phyloP scores from a whole-genome alignment of 2,329 filamentous ascomycete genomes.

The Chrysoporthe deuterocubensis region DNA sequence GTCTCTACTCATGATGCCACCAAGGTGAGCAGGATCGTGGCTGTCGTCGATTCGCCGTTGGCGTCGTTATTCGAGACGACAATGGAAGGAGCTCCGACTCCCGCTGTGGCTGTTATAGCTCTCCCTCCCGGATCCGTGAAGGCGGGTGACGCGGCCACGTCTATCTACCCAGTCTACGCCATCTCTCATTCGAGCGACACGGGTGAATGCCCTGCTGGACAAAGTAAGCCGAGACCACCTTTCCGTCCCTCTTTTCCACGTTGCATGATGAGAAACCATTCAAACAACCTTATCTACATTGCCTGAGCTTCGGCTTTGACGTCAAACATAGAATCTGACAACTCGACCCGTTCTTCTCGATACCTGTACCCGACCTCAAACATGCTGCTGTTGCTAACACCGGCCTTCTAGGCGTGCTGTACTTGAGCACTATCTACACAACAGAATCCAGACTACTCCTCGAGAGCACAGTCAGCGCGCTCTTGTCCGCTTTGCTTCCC shows the following conservation, averaged over 20 bases:
- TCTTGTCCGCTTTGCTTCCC: constrained; percentile 41
- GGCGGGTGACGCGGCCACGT: constrained; percentile 37
- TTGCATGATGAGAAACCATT: constrained; percentile 76
- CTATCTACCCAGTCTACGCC: constrained; percentile 57
- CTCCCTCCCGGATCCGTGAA: constrained; percentile 60
- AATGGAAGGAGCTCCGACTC: constrained; percentile 75
- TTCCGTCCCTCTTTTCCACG: constrained; percentile 37
- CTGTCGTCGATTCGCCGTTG: constrained; percentile 70
- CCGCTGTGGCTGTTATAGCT: constrained; percentile 73
- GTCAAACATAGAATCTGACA: constrained; percentile 82
- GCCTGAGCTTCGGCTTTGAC: constrained; percentile 89
- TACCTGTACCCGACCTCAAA: constrained; percentile 27
- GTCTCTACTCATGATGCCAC: constrained; percentile 29
- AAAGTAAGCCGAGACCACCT: constrained; percentile 72
- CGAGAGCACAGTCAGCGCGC: constrained; percentile 44
- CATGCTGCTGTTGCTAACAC: constrained; percentile 37
- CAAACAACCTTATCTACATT: constrained; percentile 98
- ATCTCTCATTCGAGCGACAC: constrained; percentile 86
- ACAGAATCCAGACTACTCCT: constrained; percentile 43
- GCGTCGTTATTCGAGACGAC: constrained; percentile 68
- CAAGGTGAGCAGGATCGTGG: constrained; percentile 64
- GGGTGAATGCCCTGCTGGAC: constrained; percentile 84
- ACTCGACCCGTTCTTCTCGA: constrained; percentile 35
- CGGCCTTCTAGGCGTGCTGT: constrained; percentile 40
- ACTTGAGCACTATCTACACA: constrained; percentile 46